Base-by-base conservation (phyloP, 2,329 filamentous ascomycete genomes). In the Ascochyta koolunga region DNA sequence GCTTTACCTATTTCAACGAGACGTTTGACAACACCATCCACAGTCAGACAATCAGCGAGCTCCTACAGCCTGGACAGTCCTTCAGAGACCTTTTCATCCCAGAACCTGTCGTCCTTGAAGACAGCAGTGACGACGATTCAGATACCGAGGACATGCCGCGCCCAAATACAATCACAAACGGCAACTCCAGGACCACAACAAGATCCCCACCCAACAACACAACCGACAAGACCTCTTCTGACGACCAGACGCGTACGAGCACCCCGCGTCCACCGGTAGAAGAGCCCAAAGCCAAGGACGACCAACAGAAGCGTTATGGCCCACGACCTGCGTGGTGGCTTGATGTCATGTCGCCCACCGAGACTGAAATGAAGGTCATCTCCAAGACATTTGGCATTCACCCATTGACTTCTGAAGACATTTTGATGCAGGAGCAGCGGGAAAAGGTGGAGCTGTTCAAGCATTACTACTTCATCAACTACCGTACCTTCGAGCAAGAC, bases 1-100 rank as follows among this genome's bases (percentile, higher is more conserved):
- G 95, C 22, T 99, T 97, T 73, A 98, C 95, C 0, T 99, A 99
- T 75, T 99, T 99, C 82, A 98, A 98, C 74, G 95, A 98, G 71
- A 91, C 96, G 59, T 91, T 98, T 50, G 89, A 91, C 67, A 96
- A 90, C 73, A 99, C 95, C 0, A 96, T 99, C 58, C 95, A 99
- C 75, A 95, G 92, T 56, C 91, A 96, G 74, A 95, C 89, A 0
- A 96, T 99, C 52, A 96, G 92, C 2, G 95, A 97, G 72, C 83
- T 99, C 18, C 84, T 96, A 8, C 92, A 96, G 63, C 88, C 90
- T 0, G 95, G 91, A 5, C 84, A 88, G 56, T 89, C 85, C 37
- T 99, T 99, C 72, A 83, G 83, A 54, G 90, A 96, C 65, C 83
- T 99, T 0, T 99, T 99, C 70, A 84, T 96, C 19, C 95, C 95